Evolutionary conservation across 179 eudicot genomes (phyloP).

Genomic region (Silene noctiflora): DNA sequence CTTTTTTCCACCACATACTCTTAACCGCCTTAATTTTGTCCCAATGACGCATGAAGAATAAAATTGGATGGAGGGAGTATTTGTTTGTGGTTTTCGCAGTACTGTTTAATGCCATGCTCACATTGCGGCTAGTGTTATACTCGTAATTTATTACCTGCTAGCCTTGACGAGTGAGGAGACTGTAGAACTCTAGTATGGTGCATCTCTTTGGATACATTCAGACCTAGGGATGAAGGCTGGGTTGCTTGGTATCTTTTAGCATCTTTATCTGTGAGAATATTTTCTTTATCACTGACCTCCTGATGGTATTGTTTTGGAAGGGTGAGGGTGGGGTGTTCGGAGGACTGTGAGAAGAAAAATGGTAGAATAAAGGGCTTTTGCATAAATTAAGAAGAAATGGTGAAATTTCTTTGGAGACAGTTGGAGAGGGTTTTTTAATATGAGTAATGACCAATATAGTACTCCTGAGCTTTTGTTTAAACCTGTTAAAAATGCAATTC

Average conservation of each 20-base stretch:
- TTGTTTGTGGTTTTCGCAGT: slow-evolving; percentile 3
- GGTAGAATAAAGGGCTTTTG: background rate
- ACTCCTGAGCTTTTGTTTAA: background rate
- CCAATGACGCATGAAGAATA: too few species aligned
- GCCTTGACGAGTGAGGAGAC: too few species aligned
- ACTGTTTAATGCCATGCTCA: background rate
- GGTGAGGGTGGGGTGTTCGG: background rate
- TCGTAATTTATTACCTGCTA: too few species aligned
- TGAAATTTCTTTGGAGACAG: background rate
- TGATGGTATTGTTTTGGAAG: background rate
- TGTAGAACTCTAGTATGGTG: too few species aligned
- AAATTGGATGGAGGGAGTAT: background rate
- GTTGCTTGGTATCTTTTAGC: background rate
- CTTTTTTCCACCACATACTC: too few species aligned
- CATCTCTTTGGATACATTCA: background rate
- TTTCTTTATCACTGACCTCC: background rate
- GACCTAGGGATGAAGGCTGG: background rate
- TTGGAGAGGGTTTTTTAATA: background rate
- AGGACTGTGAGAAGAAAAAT: background rate
- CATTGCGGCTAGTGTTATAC: background rate
- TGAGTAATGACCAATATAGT: background rate
- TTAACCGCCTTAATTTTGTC: too few species aligned
- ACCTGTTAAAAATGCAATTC: background rate
- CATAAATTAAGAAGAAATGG: background rate
- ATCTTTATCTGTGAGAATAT: background rate